Base-by-base conservation (phyloP, 2,329 filamentous ascomycete genomes). In the Xylaria sp. region DNA sequence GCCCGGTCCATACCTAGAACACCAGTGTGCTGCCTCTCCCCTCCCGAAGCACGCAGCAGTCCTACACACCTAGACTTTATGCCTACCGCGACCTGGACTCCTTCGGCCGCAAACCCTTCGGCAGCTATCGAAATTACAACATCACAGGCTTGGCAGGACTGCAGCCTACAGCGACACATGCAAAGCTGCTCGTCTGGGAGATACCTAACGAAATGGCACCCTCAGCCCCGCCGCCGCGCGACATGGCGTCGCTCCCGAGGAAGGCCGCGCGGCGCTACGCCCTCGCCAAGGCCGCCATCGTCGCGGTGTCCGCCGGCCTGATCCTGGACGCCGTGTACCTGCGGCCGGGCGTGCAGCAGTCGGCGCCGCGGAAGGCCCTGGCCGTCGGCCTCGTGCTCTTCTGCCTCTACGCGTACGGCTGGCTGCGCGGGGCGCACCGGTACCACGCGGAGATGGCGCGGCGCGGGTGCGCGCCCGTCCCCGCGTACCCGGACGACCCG, bases 401-500 rank as follows among this genome's bases (percentile, higher is more conserved):
- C 0, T 50, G 41, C 4, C 7, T 52, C 1, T 64, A 60, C 42
- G 59, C 57, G n/a, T 55, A 63, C 17, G 42, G 43, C 2, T 54
- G 41, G 7, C 60, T 68, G 7, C 58, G 63, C 13, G 44, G 45
- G 2, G 40, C 50, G 9, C 52, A 65, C 44, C 22, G 9, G 11
- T 62, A 67, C 52, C 61, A 63, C 38, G 29, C 22, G 9, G 47
- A 56, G 24, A 64, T 63, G 40, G 47, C 48, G 1, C 42, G 16
- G 9, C 41, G 48, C 13, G 62, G 63, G 2, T 69, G 67, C 38
- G 20, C 39, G 39, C 65, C 64, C 2, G 29, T 48, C 4, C 61
- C 62, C 4, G 44, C 34, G 7, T 65, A 59, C 48, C 64, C 61
- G 3, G 39, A 55, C 5, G 65, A 69, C 45, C n/a, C 48, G 4